Evolutionary conservation across 2,329 filamentous ascomycete species (phyloP).

Genomic region (Colletotrichum spaethianum): DNA sequence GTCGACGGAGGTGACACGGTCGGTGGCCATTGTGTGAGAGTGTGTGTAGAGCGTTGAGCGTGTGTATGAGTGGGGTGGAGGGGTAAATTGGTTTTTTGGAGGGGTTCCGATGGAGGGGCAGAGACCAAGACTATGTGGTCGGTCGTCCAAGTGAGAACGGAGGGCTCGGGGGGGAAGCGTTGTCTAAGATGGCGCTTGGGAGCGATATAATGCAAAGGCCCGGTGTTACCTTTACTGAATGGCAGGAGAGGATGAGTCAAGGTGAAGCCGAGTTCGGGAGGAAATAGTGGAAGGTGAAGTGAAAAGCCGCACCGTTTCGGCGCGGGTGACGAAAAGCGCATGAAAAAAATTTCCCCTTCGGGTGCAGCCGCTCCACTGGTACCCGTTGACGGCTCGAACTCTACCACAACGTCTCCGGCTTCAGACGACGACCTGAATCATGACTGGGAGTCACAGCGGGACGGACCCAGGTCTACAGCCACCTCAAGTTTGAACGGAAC

Average conservation of each 20-base stretch:
- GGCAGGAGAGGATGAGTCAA: constrained; percentile 22
- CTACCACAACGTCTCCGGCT: neutral
- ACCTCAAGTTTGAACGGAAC: neutral
- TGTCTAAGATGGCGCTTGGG: neutral
- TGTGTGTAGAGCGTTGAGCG: neutral
- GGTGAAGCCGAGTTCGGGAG: constrained; percentile 30
- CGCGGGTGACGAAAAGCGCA: constrained; percentile 25
- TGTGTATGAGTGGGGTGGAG: constrained; percentile 28
- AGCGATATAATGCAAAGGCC: neutral
- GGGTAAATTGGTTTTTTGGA: constrained; percentile 21
- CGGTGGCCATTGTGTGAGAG: constrained; percentile 27
- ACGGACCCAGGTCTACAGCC: neutral
- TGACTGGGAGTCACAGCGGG: neutral
- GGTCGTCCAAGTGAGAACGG: neutral
- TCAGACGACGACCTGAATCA: neutral
- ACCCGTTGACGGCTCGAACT: constrained; percentile 14
- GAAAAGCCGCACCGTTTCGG: constrained; percentile 24
- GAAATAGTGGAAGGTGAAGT: constrained; percentile 1
- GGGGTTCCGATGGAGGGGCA: constrained; percentile 9
- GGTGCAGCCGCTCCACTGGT: constrained; percentile 33
- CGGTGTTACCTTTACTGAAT: neutral
- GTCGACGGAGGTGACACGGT: constrained; percentile 38
- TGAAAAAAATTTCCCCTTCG: constrained; percentile 38
- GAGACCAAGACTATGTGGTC: neutral
- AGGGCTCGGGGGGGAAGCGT: neutral